These are phyloP conservation scores for Pseudopithomyces chartarum DNA, from an alignment of 2,329 filamentous ascomycete species.

Conservation along the genomic window DNA sequence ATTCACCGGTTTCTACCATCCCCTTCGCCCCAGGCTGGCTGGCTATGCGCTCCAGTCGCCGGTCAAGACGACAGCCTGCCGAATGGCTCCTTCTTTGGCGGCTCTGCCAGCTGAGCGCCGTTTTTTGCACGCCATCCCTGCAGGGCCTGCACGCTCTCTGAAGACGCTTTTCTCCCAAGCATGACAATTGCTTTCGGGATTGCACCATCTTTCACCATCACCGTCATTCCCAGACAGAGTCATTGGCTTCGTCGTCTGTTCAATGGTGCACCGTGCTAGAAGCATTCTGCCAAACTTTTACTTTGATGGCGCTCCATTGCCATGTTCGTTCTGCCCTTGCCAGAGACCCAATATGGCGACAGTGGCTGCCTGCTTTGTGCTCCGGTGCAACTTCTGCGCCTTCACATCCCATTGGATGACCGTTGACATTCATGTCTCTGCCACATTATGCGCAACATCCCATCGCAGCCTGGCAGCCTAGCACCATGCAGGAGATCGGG, in stretches of 20 bases:
- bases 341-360: conserved; percentile 2
- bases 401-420: conserved; percentile 12
- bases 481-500: neutral
- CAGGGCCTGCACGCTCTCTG: too few relatives aligned
- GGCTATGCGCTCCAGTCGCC: conserved; percentile 25
- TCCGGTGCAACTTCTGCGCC: neutral
- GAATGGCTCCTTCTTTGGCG: conserved; percentile 5
- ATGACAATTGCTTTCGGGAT: conserved; percentile 8
- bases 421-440: conserved; percentile 4
- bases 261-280: neutral
- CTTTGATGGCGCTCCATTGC: neutral
- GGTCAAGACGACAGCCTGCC: conserved; percentile 23
- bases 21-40: conserved; percentile 19
- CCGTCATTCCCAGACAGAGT: neutral
- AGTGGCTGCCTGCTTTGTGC: conserved; percentile 14
- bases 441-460: conserved; percentile 4
- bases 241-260: neutral
- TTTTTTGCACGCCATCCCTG: conserved; percentile 7
- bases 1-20: conserved; percentile 33
- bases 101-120: conserved; percentile 12
- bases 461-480: conserved; percentile 3
- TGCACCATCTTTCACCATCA: conserved; percentile 16
- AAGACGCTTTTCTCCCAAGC: neutral
- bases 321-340: neutral
- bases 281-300: too few relatives aligned